Conservation (phyloP, 495 filamentous ascomycete genomes). For the Mycothermus thermophilus region DNA sequence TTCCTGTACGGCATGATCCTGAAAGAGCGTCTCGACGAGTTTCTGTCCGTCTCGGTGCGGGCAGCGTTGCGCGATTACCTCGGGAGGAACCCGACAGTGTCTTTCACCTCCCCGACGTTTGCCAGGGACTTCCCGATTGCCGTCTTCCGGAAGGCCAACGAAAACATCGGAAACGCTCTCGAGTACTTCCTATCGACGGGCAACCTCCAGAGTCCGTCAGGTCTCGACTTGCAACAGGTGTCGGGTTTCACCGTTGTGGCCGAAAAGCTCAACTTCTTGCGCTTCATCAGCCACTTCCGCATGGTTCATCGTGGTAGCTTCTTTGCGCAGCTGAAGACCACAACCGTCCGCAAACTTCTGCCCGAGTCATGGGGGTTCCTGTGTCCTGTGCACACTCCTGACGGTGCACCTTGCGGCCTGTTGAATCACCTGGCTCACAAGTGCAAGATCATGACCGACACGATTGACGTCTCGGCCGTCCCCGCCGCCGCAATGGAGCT, state of each 20-base stretch:
- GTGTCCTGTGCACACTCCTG: conserved; percentile 93
- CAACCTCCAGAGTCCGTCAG: conserved; percentile 79
- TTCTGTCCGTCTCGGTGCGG: conserved; percentile 51
- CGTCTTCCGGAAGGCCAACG: conserved; percentile 66
- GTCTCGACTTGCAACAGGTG: conserved; percentile 83
- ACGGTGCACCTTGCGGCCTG: conserved; percentile 87
- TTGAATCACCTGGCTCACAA: conserved; percentile 94
- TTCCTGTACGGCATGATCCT: conserved; percentile 90
- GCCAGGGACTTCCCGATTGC: conserved; percentile 61
- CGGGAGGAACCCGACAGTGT: conserved; percentile 44
- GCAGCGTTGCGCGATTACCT: conserved; percentile 53
- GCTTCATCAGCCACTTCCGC: conserved; percentile 97
- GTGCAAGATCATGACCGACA: conserved; percentile 69
- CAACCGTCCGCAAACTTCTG: conserved; percentile 84
- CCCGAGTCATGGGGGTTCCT: conserved; percentile 97
- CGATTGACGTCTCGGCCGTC: conserved; percentile 55
- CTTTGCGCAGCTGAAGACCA: conserved; percentile 95
- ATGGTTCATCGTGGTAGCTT: conserved; percentile 99
- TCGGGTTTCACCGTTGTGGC: conserved; percentile 94
- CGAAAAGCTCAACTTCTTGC: conserved; percentile 97
- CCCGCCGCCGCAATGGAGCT: conserved; percentile 60
- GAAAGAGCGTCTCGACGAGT: conserved; percentile 87
- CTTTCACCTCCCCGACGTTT: conserved; percentile 59
- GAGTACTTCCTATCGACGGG: conserved; percentile 97
- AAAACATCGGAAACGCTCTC: conserved; percentile 70